Base-by-base conservation (phyloP, 441 rosid species). In the Croton laevigatus region DNA sequence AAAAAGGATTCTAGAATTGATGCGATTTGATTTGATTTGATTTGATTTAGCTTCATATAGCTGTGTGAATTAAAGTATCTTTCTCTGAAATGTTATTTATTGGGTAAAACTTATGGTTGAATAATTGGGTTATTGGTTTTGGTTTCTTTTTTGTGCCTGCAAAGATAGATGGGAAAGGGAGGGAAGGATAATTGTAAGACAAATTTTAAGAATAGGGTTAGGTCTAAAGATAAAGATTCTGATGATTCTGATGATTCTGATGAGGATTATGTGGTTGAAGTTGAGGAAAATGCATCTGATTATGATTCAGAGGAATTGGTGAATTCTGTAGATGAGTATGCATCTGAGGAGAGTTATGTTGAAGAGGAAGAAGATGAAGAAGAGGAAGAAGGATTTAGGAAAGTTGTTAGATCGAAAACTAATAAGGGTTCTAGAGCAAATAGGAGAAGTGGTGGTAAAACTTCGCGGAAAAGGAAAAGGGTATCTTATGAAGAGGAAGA, bases 231-330 rank as follows among this genome's bases (percentile, higher is more conserved):
- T 70, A 80, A 75, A 46, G 88, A 66, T 76, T 96, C 99, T 3
- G 97, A 88, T 20, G 97, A 66, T 76, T 96, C 99, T 3, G 97
- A 88, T 20, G 97, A 84, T 71, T 96, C 99, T 0, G 99, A 96
- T 82, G 99, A 93, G 83, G 99, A 96, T 83, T 96, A 89, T 75
- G 96, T 91, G 55, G 78, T 87, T 79, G 94, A 97, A 0, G 84
- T 85, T 49, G 97, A 88, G 76, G 93, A 85, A 67, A 80, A 79
- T 54, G 88, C 75, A 11, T 87, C 96, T 2, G 97, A 86, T 62
- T 87, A 81, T 68, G 90, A 82, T 49, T 81, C 77, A 17, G 91
- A 81, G 68, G 92, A 87, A 76, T 82, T 79, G 66, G 86, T 80
- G 14, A 79, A 75, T 7, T 85, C 86, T 8, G 68, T 81, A 20